Base-by-base conservation (phyloP, 305 asterid genomes). In the Ruellia speciosa region DNA sequence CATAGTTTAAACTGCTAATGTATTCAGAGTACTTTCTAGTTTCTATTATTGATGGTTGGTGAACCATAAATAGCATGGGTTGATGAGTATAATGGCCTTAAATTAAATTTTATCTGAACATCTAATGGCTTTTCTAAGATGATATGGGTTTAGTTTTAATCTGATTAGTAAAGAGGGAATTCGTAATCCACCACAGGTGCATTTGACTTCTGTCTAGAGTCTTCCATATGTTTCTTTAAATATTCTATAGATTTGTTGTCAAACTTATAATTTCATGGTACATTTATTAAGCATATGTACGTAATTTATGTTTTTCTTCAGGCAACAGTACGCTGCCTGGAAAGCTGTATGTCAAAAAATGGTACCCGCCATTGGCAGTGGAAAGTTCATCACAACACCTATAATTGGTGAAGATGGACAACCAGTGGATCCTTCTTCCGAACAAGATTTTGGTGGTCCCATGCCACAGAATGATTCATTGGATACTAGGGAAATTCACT, bases 341-440 rank as follows among this genome's bases (percentile, higher is more conserved):
- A 90, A 88, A 80, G 77, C 80, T 56, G 81, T 74, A 71, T 90
- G 98, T 68, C 81, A 83, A 63, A 75, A 80, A 59, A 68, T 88
- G 81, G 87, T 74, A 48, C 90, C 95, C 54, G 46, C 66, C 49
- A 49, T 90, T 71, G 98, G 96, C 65, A 87, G 93, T 72, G 95
- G 94, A 72, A 88, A 85, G 68, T 54, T 85, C 51, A 67, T 87
- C 65, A 80, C 95, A 49, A 68, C 79, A 31, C 80, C 90, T 67
- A 69, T 85, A 76, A 67, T 83, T 60, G 63, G 72, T 59, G 87
- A 82, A 19, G 86, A 80, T 73, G 92, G 85, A 55, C 80, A 72
- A 56, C 86, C 85, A 63, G 46, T 72, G 66, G 79, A 69, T 68
- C 74, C 72, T 63, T 63, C 71, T 15, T 54, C 28, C 24, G 58